These are phyloP conservation scores for Neurospora cerealis DNA, from an alignment of 495 filamentous ascomycete genomes.

Conservation along the genomic window DNA sequence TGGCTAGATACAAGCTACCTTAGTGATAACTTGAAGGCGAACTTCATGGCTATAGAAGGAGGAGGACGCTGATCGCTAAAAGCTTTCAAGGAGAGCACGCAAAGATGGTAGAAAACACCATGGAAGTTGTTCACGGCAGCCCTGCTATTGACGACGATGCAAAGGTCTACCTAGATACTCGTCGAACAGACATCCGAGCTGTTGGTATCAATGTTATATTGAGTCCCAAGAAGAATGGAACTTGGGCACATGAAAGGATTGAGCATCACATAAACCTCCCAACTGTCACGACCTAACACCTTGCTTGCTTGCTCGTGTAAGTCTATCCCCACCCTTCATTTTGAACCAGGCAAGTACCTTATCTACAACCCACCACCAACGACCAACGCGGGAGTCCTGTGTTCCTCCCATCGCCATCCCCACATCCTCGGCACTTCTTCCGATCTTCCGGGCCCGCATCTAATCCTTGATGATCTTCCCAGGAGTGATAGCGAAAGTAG, in stretches of 20 bases:
- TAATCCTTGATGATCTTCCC: constrained; percentile 39
- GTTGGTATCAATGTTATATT: background rate
- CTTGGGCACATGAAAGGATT: background rate
- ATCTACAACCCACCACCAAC: background rate
- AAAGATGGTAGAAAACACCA: background rate
- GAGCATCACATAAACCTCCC: background rate
- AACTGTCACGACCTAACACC: background rate
- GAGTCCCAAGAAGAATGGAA: background rate
- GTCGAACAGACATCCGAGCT: background rate
- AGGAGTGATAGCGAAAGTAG: constrained; percentile 58
- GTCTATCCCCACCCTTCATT: background rate
- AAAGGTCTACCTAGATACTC: background rate
- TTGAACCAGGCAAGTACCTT: background rate
- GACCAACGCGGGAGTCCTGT: background rate
- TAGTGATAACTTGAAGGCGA: background rate
- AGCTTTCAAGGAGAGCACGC: background rate
- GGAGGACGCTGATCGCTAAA: background rate
- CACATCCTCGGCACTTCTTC: background rate
- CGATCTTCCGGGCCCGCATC: background rate
- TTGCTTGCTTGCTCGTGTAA: background rate
- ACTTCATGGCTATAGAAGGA: background rate
- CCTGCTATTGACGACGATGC: background rate
- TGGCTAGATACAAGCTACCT: background rate
- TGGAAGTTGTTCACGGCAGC: background rate
- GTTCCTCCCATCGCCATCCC: background rate